Evolutionary conservation across 208 protist species (phyloP), one percentile per base, ranked within the genome.

Genomic region (Vickermania spadyakhi): DNA sequence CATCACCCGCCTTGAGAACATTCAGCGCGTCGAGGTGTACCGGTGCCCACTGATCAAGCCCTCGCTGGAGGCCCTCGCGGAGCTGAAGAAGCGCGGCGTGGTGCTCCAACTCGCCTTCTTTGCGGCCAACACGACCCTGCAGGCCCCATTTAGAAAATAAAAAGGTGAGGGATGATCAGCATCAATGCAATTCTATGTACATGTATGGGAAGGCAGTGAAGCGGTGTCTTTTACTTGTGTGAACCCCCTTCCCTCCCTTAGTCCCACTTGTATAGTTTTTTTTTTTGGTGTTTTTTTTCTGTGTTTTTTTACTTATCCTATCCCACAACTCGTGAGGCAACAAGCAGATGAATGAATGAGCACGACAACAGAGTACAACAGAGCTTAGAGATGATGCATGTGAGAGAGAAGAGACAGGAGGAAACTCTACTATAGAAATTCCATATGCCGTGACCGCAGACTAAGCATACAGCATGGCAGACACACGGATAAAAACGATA

Each of bases 261-360:
- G n/a, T 4, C 11, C 30, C 23, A 14, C 30, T 57, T 21, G 56
- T 65, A 5, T 65, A 57, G 30, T 45, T 66, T 18, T 28, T 64
- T 31, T 60, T 1, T 29, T 22, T 60, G 54, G 30, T 60, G 23
- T 30, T 56, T 59, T 49, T 45, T 60, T 28, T 52, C 18, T 55
- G 27, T 66, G 18, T 58, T 13, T 66, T 21, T 49, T n/a, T 66
- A 11, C 58, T 64, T 42, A 57, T 58, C 3, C 28, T 64, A 36
- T 30, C 7, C 36, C 50, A 58, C 41, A 14, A 4, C n/a, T n/a
- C n/a, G n/a, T n/a, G n/a, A n/a, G n/a, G n/a, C n/a, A n/a, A n/a
- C n/a, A n/a, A n/a, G n/a, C n/a, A n/a, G n/a, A n/a, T n/a, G n/a
- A n/a, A n/a, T n/a, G n/a, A n/a, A n/a, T n/a, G n/a, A n/a, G n/a